Percentiles rank a stretch among this genome's conserved stretches.
These are phyloP conservation scores for Gracilaria caudata DNA, from an alignment of 23 red algal genomes.

Conservation along the genomic window DNA sequence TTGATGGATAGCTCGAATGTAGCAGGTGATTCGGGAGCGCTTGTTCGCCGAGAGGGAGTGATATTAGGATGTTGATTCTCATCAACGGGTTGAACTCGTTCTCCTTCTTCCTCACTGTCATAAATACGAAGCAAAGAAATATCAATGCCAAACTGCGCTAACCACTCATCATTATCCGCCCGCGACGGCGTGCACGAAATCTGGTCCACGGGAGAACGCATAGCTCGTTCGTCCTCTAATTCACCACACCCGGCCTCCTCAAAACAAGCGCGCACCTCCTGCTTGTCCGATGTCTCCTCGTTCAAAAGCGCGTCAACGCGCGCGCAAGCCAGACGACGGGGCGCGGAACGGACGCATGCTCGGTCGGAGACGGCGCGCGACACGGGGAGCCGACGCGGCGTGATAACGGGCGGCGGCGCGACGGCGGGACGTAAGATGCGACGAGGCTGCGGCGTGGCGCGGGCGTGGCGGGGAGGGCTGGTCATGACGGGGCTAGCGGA, in stretches of 20 bases:
- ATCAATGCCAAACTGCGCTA: conserved; percentile 31
- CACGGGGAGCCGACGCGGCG: not conserved
- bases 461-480: too few relatives aligned
- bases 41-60: not conserved
- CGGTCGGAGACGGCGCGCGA: not conserved
- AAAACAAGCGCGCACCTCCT: not conserved
- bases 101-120: conserved; percentile 7
- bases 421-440: not conserved
- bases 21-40: not conserved
- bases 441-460: not conserved
- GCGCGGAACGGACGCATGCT: not conserved
- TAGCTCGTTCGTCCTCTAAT: not conserved
- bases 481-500: too few relatives aligned
- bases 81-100: not conserved
- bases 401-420: not conserved
- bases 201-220: conserved; percentile 1
- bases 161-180: conserved; percentile 1
- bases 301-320: not conserved
- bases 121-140: conserved; percentile 28
- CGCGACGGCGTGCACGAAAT: not conserved
- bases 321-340: not conserved
- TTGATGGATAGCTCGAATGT: not conserved
- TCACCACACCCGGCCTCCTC: not conserved
- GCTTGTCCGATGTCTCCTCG: not conserved
- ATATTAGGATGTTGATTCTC: conserved; percentile 21